Percentiles rank a stretch among this genome's conserved stretches.
These are phyloP conservation scores for Usnea hakonensis DNA, from an alignment of 495 filamentous ascomycete species.

Conservation along the genomic window DNA sequence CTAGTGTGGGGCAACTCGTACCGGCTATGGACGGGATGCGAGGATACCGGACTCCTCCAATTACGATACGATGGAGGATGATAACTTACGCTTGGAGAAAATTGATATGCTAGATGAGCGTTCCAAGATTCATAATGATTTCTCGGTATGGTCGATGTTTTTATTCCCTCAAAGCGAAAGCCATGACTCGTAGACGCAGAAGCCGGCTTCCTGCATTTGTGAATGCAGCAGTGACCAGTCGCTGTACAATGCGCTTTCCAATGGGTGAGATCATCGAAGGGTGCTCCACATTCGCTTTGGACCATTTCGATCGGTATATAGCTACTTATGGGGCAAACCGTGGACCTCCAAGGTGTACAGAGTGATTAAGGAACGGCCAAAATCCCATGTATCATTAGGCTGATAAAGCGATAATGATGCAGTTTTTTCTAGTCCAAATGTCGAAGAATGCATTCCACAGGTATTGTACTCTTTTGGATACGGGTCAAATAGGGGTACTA, in stretches of 20 bases:
- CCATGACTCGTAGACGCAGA: not conserved
- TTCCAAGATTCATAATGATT: no score
- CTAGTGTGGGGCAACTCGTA: no score
- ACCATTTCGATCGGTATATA: not conserved
- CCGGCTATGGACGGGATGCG: no score
- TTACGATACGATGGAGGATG: no score
- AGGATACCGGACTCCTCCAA: no score
- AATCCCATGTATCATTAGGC: not conserved
- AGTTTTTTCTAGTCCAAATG: no score
- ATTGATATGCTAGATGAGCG: no score
- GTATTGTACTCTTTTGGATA: not conserved
- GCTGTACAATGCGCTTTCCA: not conserved
- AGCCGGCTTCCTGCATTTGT: not conserved
- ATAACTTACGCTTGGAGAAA: no score
- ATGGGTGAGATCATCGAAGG: not conserved
- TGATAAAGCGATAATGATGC: not conserved
- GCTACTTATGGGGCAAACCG: not conserved
- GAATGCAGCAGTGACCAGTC: not conserved
- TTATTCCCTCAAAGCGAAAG: not conserved
- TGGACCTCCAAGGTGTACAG: not conserved
- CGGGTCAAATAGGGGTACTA: not conserved
- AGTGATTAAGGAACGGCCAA: not conserved
- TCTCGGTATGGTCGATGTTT: no score
- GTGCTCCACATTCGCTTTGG: not conserved
- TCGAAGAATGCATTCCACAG: no score